A percentile compares a stretch with the other conserved stretches of the same genome.
Conservation (phyloP, 164 flowering plant genomes). For the Nymphaea colorata region DNA sequence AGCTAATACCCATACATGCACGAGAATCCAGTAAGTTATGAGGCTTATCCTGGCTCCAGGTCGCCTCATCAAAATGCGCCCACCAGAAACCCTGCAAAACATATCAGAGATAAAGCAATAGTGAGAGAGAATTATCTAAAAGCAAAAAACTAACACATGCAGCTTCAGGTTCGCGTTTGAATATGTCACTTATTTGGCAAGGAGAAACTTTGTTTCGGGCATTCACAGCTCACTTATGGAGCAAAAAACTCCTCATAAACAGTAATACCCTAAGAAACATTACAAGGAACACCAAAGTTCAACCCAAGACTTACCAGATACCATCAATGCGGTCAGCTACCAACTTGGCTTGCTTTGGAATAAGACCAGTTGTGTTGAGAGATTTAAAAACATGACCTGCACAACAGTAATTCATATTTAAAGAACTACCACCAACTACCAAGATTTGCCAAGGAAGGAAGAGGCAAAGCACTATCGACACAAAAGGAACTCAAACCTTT, state of each 20-base stretch:
- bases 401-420: conserved; percentile 2
- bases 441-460: neutral
- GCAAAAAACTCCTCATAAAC: too few species aligned
- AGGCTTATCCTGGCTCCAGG: conserved; percentile 83
- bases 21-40: conserved; percentile 59
- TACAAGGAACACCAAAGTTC: too few species aligned
- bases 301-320: conserved; percentile 43
- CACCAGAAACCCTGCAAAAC: conserved; percentile 70
- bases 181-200: too few species aligned
- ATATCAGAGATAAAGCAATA: neutral
- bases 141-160: too few species aligned
- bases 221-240: too few species aligned
- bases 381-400: conserved; percentile 96
- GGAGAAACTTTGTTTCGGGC: too few species aligned
- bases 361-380: conserved; percentile 68
- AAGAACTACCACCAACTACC: neutral
- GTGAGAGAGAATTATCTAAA: neutral
- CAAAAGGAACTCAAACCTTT: conserved; percentile 40
- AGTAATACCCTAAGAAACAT: too few species aligned
- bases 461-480: neutral
- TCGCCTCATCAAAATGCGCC: conserved; percentile 66
- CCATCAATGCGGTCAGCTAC: conserved; percentile 89
- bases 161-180: too few species aligned
- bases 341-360: conserved; percentile 80
- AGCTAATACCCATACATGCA: conserved; percentile 79